Evolutionary conservation across 345 rosid species (phyloP).

Genomic region (Eucalyptus sp.): DNA sequence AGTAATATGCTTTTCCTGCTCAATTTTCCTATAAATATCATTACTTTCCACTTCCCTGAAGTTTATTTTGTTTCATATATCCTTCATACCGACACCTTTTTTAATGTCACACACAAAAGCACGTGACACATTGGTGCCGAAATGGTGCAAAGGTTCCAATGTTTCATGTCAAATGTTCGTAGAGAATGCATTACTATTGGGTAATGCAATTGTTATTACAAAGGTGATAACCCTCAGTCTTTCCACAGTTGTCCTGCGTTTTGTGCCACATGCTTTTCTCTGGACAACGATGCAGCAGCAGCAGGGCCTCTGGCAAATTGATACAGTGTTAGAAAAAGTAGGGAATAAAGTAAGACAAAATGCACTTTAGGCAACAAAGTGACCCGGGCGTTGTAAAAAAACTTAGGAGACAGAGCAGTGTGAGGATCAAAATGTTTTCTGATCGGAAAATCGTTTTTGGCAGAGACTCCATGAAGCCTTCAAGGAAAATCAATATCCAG

Average conservation of each 20-base stretch:
- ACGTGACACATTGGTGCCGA: not conserved
- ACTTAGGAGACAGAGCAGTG: not conserved
- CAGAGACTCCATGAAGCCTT: conserved; percentile 55
- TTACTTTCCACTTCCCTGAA: not conserved
- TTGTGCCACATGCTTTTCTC: not conserved
- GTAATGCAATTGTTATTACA: not conserved
- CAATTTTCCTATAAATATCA: not conserved
- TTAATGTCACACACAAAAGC: not conserved
- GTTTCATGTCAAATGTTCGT: not conserved
- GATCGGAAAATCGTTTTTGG: not conserved
- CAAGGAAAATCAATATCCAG: conserved; percentile 59
- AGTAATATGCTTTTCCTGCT: not conserved
- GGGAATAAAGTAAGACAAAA: not conserved
- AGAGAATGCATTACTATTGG: not conserved
- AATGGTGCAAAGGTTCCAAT: not conserved
- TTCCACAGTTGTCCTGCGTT: not conserved
- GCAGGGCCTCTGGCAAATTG: not conserved
- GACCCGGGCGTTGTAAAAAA: not conserved
- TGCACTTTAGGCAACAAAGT: not conserved
- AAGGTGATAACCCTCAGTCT: not conserved
- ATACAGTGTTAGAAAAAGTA: not conserved
- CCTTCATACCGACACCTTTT: not conserved
- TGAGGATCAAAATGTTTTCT: not conserved
- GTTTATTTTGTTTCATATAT: not conserved
- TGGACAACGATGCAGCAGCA: not conserved